A percentile compares a stretch with the other conserved stretches of the same genome.
phyloP scores from a whole-genome alignment of 345 rosid species.

The Eucalyptus curtisii region DNA sequence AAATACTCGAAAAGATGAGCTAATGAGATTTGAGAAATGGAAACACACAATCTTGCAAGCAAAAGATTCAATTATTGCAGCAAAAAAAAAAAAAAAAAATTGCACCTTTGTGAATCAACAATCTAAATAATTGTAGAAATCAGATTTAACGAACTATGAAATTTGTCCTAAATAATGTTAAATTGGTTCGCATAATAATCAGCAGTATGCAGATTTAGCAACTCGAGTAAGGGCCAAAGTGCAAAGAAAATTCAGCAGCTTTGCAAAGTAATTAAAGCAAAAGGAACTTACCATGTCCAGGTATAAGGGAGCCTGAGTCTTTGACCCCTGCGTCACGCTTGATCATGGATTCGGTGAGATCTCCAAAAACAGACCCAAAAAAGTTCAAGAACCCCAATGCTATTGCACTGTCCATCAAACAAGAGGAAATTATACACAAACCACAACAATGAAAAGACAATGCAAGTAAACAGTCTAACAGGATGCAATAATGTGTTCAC shows the following conservation, averaged over 20 bases:
- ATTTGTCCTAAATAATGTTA: neutral
- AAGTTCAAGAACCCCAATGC: constrained; percentile 74
- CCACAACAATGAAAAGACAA: neutral
- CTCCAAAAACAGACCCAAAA: constrained; percentile 89
- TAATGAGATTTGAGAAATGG: neutral
- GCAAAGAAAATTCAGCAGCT: neutral
- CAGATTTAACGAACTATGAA: neutral
- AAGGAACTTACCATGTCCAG: constrained; percentile 67
- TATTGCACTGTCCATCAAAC: constrained; percentile 45
- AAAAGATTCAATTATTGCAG: neutral
- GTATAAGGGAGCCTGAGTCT: constrained; percentile 91
- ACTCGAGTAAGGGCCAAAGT: neutral
- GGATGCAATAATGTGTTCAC: neutral
- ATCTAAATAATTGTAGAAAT: neutral
- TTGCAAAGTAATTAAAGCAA: neutral
- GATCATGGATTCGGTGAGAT: constrained; percentile 91
- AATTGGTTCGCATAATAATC: neutral
- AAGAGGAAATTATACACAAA: neutral
- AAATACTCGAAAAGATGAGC: neutral
- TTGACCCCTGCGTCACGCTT: constrained; percentile 98
- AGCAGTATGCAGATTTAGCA: neutral
- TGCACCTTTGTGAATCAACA: neutral
- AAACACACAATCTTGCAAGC: neutral
- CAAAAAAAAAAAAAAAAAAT: neutral
- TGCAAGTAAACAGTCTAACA: neutral